phyloP scores from a whole-genome alignment of 2,329 filamentous ascomycete species.

The Paramyrothecium roridum region DNA sequence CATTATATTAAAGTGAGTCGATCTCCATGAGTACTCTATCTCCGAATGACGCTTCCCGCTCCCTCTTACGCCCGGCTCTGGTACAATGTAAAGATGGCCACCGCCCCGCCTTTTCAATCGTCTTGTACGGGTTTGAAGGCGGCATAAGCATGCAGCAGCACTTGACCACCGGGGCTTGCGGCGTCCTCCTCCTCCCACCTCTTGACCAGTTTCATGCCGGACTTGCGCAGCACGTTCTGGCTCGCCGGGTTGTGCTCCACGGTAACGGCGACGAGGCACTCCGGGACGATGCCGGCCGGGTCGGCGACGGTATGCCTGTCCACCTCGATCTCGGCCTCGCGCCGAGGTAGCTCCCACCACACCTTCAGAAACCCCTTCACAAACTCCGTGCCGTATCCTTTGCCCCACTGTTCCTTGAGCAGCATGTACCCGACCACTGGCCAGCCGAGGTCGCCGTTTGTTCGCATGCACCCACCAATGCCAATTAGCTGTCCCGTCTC shows the following conservation, averaged over 20 bases:
- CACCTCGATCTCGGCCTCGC: slow-evolving; percentile 39
- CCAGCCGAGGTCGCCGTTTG: slow-evolving; percentile 42
- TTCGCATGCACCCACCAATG: slow-evolving; percentile 39
- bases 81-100: no score
- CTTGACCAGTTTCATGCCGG: slow-evolving; percentile 48
- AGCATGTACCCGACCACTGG: slow-evolving; percentile 59
- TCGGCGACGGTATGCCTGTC: slow-evolving; percentile 31
- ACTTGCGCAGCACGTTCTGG: slow-evolving; percentile 53
- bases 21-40: no score
- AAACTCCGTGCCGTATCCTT: slow-evolving; percentile 56
- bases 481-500: slow-evolving; percentile 50
- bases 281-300: slow-evolving; percentile 25
- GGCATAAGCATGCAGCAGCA: not conserved
- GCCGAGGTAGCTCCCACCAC: slow-evolving; percentile 49
- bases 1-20: no score
- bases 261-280: slow-evolving; percentile 44
- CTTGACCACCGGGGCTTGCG: not conserved
- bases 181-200: slow-evolving; percentile 29
- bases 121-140: not conserved
- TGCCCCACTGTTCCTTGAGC: slow-evolving; percentile 49
- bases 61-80: no score
- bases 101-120: not conserved
- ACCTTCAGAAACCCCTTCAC: slow-evolving; percentile 39
- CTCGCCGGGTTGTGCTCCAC: slow-evolving; percentile 49
- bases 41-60: no score